Evolutionary conservation across 305 asterid genomes (phyloP).

Genomic region (Fraxinus floribunda): DNA sequence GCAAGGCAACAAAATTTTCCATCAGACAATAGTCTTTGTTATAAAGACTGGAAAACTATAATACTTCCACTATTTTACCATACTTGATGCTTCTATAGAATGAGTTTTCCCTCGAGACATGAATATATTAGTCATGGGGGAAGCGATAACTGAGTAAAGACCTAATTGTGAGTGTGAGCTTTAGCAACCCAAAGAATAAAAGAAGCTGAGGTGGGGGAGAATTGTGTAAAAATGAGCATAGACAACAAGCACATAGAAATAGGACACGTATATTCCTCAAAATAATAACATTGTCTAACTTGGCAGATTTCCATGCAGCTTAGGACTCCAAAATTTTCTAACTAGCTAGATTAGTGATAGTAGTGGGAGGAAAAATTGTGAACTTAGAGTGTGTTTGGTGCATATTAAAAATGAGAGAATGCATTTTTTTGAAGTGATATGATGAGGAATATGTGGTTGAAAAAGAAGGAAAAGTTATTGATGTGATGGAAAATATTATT

Average conservation of each 20-base stretch:
- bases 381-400: background rate
- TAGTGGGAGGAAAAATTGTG: constrained; percentile 6
- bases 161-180: background rate
- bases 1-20: background rate
- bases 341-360: constrained; percentile 6
- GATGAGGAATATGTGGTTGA: too few species aligned
- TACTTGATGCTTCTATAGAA: background rate
- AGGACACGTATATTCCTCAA: background rate
- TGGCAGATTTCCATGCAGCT: constrained; percentile 1
- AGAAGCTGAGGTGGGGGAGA: background rate
- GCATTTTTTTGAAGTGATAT: too few species aligned
- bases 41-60: background rate
- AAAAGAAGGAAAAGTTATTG: too few species aligned
- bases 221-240: background rate
- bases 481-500: too few species aligned
- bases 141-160: background rate
- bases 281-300: background rate
- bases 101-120: background rate
- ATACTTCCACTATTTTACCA: background rate
- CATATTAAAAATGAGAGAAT: too few species aligned
- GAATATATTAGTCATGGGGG: background rate
- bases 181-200: background rate
- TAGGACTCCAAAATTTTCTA: constrained; percentile 17
- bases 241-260: background rate
- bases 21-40: background rate